Base-by-base conservation (phyloP, 148 eudicot genomes). In the Camellia sinensis region DNA sequence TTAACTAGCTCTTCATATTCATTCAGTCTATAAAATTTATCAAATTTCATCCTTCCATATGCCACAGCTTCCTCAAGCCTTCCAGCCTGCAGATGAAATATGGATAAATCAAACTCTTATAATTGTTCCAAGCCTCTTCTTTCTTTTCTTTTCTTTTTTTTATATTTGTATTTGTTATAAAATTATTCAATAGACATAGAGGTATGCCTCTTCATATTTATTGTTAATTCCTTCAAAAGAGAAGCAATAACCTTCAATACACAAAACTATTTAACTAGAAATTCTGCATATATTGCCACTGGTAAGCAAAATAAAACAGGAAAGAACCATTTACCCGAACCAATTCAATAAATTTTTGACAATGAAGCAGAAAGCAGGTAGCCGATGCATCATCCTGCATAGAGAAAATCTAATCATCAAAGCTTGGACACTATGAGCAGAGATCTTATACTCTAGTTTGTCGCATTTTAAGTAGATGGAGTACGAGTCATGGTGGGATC, bases 301-400 rank as follows among this genome's bases (percentile, higher is more conserved):
- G 63, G 44, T 18, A 19, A 78, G 22, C 21, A 82, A 45, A 59
- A 73, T 22, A 40, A 60, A 78, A 69, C 44, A 78, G 65, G 80
- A 76, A 54, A 68, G 45, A 77, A 19, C 50, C 40, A 64, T 76
- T 87, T 91, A 93, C 99, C 97, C 98, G 91, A 74, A 96, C 89
- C 77, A 96, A 87, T 83, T 96, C 99, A 73, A 96, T 91, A 79
- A 92, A 96, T 76, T 93, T 91, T 72, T 96, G 99, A 85, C 90
- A 96, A 79, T 93, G 97, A 81, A 96, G 95, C 78, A 96, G 87
- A 84, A 93, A 93, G 84, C 92, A 93, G 60, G 90, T 82, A 75
- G 92, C 85, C 79, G 99, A 96, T 83, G 85, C 88, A 69, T 86
- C 90, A 79, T 92, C 91, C 99, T 96, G 98, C 88, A 87, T 68